These are phyloP conservation scores for Diophrys appendiculata DNA, from an alignment of 73 alveolate genomes.

Conservation along the genomic window DNA sequence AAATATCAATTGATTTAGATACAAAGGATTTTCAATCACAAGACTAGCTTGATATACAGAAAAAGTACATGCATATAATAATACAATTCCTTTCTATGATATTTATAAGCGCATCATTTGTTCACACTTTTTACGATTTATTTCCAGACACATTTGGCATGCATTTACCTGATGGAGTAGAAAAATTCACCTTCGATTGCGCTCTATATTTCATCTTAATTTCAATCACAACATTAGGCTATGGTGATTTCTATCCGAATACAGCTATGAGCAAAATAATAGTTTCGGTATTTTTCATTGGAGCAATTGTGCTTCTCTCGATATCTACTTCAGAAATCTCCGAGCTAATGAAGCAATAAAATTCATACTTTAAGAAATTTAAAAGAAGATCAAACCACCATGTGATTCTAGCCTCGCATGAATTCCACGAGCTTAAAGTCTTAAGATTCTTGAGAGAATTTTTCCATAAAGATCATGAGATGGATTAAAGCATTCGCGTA, in stretches of 20 bases:
- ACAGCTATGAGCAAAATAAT: conserved; percentile 51
- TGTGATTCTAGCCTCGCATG: conserved; percentile 49
- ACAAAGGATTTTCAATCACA: conserved; percentile 19
- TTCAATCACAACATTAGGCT: conserved; percentile 66
- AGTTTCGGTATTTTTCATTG: conserved; percentile 57
- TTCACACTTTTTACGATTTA: conserved; percentile 36
- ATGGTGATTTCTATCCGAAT: conserved; percentile 61
- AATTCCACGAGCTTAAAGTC: conserved; percentile 49
- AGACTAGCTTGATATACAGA: conserved; percentile 35
- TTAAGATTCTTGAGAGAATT: conserved; percentile 62
- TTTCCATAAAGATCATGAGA: conserved; percentile 69
- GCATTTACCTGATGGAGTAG: conserved; percentile 13
- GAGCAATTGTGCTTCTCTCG: conserved; percentile 55
- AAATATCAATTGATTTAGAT: conserved; percentile 19
- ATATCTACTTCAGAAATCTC: conserved; percentile 54
- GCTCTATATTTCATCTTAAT: conserved; percentile 61
- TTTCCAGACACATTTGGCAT: conserved; percentile 42
- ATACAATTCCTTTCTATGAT: conserved; percentile 43
- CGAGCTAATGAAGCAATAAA: conserved; percentile 51
- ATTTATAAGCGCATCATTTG: conserved; percentile 43
- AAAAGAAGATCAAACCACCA: conserved; percentile 36
- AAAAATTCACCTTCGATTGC: conserved; percentile 51
- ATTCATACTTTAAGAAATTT: conserved; percentile 19
- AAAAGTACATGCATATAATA: conserved; percentile 32
- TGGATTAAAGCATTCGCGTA: conserved; percentile 52